These are phyloP conservation scores for Microthlaspi erraticum DNA, from an alignment of 345 rosid genomes.

Conservation along the genomic window DNA sequence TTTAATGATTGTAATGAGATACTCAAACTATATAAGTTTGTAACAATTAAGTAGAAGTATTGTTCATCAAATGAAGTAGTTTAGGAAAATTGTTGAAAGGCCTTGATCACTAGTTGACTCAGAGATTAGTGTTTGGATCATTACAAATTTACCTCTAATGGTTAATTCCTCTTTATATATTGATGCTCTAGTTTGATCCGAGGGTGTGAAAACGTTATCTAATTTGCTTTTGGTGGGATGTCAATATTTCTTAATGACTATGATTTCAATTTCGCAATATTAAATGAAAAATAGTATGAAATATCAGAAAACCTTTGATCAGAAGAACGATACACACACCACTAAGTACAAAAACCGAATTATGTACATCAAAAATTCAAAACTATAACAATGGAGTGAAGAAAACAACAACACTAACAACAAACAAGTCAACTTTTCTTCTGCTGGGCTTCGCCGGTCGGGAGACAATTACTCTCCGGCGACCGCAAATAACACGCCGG, in stretches of 20 bases:
- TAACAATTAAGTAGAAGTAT: no score
- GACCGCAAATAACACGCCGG: slow-evolving; percentile 37
- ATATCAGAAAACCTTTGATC: slow-evolving; percentile 11
- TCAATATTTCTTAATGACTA: background rate
- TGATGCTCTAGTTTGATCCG: background rate
- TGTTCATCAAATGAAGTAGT: no score
- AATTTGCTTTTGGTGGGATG: background rate
- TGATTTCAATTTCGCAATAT: background rate
- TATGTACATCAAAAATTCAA: slow-evolving; percentile 43
- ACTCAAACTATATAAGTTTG: no score
- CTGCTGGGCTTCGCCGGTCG: slow-evolving; percentile 31
- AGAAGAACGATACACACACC: slow-evolving; percentile 27
- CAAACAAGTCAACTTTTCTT: slow-evolving; percentile 22
- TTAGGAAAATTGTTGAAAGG: background rate
- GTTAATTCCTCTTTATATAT: background rate
- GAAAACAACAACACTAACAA: background rate
- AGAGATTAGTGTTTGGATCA: background rate
- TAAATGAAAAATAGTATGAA: no score
- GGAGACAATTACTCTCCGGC: slow-evolving; percentile 39
- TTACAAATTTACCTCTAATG: background rate
- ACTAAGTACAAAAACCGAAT: slow-evolving; percentile 24
- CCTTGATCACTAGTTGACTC: background rate
- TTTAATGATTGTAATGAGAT: background rate
- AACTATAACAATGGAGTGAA: slow-evolving; percentile 27
- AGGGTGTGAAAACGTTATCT: background rate